Evolutionary conservation across 2,329 filamentous ascomycete species (phyloP).

Genomic region (Botrytis pseudocinerea): DNA sequence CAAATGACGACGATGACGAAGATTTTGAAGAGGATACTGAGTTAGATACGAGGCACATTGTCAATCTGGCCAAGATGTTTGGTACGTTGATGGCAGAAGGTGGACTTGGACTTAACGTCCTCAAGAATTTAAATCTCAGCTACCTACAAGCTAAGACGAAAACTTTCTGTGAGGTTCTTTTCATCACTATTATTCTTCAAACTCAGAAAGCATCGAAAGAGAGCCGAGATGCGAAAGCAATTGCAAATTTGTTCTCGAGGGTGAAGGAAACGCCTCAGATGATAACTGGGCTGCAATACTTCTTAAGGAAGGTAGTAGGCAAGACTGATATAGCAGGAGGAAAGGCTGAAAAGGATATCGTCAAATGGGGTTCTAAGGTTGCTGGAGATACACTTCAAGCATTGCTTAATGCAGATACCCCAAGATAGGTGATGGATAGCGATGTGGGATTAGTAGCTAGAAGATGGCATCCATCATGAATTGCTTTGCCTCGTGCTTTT

Average conservation of each 20-base stretch:
- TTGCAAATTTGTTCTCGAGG: slow-evolving; percentile 67
- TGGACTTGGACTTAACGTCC: slow-evolving; percentile 57
- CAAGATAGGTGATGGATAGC: neutral
- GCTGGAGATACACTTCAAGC: slow-evolving; percentile 43
- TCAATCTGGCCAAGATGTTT: slow-evolving; percentile 69
- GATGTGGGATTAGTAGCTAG: neutral
- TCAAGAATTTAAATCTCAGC: slow-evolving; percentile 75
- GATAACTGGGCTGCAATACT: slow-evolving; percentile 73
- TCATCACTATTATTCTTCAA: slow-evolving; percentile 73
- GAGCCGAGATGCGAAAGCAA: slow-evolving; percentile 53
- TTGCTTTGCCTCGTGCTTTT: neutral
- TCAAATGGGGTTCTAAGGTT: slow-evolving; percentile 51
- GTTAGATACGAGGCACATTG: slow-evolving; percentile 57
- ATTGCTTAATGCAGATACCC: slow-evolving; percentile 26
- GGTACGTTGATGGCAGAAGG: slow-evolving; percentile 61
- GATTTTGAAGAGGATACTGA: slow-evolving; percentile 56
- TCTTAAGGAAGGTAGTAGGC: slow-evolving; percentile 72
- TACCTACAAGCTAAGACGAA: slow-evolving; percentile 75
- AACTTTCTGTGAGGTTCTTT: slow-evolving; percentile 76
- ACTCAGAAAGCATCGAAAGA: slow-evolving; percentile 54
- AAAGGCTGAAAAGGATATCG: slow-evolving; percentile 49
- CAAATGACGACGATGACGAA: slow-evolving; percentile 60
- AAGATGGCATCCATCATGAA: neutral
- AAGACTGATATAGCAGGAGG: slow-evolving; percentile 59
- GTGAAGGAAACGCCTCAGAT: slow-evolving; percentile 66